Evolutionary conservation across 2,329 filamentous ascomycete genomes (phyloP).

Genomic region (Colletotrichum gloeosporioides): DNA sequence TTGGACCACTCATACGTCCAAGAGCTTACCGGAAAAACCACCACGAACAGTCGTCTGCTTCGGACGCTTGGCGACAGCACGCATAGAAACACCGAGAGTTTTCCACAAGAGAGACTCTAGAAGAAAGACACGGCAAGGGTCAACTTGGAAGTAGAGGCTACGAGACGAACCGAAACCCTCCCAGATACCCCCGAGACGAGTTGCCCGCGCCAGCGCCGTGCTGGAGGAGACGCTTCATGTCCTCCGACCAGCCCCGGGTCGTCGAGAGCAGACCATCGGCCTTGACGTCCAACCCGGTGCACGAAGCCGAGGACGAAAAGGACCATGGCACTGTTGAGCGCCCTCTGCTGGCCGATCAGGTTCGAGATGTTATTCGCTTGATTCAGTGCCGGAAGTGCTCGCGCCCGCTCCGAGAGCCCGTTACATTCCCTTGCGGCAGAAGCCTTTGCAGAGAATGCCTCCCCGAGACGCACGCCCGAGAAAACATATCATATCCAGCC

Average conservation of each 20-base stretch:
- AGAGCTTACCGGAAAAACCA: background rate
- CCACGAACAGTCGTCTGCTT: background rate
- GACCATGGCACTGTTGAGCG: conserved; percentile 20
- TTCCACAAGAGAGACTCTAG: background rate
- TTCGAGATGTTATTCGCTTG: conserved; percentile 71
- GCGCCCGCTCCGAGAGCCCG: conserved; percentile 67
- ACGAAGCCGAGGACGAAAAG: conserved; percentile 22
- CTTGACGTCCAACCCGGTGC: conserved; percentile 20
- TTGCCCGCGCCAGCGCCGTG: conserved; percentile 1
- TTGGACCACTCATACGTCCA: background rate
- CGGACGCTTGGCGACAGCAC: background rate
- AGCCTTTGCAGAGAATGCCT: conserved; percentile 79
- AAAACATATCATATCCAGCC: conserved; percentile 79
- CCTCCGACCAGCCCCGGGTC: conserved; percentile 24
- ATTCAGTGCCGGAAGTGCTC: conserved; percentile 82
- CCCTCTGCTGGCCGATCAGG: conserved; percentile 47
- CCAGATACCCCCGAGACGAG: background rate
- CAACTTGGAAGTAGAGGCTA: background rate
- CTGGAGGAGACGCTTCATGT: conserved; percentile 26
- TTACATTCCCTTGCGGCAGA: conserved; percentile 82
- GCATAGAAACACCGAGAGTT: background rate
- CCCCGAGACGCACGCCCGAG: conserved; percentile 67
- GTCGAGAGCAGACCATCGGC: conserved; percentile 24
- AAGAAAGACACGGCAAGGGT: background rate
- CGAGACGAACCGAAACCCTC: background rate